phyloP scores from a whole-genome alignment of 2,329 filamentous ascomycete genomes.

The Colletotrichum neosansevieriae region DNA sequence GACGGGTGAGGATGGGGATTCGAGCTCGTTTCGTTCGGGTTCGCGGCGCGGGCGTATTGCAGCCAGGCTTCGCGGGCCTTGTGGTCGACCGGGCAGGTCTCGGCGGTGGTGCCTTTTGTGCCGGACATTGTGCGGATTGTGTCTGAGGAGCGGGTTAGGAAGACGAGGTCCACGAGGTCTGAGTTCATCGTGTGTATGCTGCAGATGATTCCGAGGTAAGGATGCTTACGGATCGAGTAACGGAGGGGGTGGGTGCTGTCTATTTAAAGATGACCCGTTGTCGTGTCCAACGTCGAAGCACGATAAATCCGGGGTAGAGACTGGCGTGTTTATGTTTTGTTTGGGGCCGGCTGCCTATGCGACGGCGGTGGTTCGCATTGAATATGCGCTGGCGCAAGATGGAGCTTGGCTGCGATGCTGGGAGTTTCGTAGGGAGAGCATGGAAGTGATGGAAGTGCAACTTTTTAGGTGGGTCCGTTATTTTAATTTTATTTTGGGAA shows the following conservation, averaged over 20 bases:
- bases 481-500: conserved; percentile 4
- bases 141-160: conserved; percentile 23
- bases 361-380: conserved; percentile 18
- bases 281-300: neutral
- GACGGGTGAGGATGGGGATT: conserved; percentile 11
- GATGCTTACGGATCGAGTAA: neutral
- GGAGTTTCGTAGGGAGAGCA: neutral
- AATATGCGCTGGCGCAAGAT: conserved; percentile 12
- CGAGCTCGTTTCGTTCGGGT: conserved; percentile 51
- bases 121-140: conserved; percentile 21
- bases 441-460: neutral
- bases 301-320: neutral
- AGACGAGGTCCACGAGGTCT: conserved; percentile 39
- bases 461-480: conserved; percentile 33
- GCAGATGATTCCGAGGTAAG: no score
- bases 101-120: conserved; percentile 9
- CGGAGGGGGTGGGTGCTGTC: neutral
- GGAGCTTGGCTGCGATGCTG: conserved; percentile 24
- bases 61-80: conserved; percentile 91
- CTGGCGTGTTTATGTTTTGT: neutral
- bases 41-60: conserved; percentile 70
- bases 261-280: neutral
- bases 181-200: conserved; percentile 25
- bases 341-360: neutral
- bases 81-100: conserved; percentile 44